These are phyloP conservation scores for Jimgerdemannia lactiflua DNA, from an alignment of 192 early-diverging fungal genomes.

Conservation along the genomic window DNA sequence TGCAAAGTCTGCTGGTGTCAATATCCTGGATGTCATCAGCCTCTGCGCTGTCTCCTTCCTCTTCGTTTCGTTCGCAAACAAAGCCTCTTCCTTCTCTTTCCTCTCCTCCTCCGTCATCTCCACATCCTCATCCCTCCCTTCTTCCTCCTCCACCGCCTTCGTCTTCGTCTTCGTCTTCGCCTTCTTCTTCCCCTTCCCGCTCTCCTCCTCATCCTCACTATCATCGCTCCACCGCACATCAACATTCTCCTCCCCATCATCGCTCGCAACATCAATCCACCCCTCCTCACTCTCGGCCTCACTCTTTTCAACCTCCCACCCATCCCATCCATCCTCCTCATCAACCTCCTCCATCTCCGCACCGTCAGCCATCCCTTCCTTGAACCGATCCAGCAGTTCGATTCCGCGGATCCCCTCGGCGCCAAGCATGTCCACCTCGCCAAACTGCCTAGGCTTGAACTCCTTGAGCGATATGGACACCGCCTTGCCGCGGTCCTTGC, in stretches of 20 bases:
- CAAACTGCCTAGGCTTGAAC: constrained; percentile 64
- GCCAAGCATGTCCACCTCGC: constrained; percentile 52
- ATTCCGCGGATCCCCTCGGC: constrained; percentile 76
- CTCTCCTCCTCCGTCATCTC: constrained; percentile 36
- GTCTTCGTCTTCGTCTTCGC: constrained; percentile 24
- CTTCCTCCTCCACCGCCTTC: constrained; percentile 31
- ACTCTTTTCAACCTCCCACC: constrained; percentile 25
- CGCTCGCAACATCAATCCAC: constrained; percentile 32
- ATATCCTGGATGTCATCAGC: constrained; percentile 59
- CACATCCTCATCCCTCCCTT: constrained; percentile 21
- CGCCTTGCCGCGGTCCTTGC: constrained; percentile 90
- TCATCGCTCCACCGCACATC: constrained; percentile 29
- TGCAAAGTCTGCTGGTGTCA: constrained; percentile 91
- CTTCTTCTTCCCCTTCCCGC: constrained; percentile 17
- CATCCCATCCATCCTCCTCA: constrained; percentile 31
- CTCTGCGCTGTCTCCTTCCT: constrained; percentile 43
- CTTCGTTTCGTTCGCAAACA: constrained; percentile 39
- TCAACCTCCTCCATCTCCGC: constrained; percentile 44
- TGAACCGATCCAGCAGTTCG: constrained; percentile 76
- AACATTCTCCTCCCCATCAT: constrained; percentile 30
- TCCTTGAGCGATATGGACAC: constrained; percentile 74
- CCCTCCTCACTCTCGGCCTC: constrained; percentile 13
- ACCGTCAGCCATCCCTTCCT: no score
- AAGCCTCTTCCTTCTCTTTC: constrained; percentile 33
- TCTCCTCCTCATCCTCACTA: constrained; percentile 23